phyloP scores from a whole-genome alignment of 345 rosid species.

The Camelina sativa region DNA sequence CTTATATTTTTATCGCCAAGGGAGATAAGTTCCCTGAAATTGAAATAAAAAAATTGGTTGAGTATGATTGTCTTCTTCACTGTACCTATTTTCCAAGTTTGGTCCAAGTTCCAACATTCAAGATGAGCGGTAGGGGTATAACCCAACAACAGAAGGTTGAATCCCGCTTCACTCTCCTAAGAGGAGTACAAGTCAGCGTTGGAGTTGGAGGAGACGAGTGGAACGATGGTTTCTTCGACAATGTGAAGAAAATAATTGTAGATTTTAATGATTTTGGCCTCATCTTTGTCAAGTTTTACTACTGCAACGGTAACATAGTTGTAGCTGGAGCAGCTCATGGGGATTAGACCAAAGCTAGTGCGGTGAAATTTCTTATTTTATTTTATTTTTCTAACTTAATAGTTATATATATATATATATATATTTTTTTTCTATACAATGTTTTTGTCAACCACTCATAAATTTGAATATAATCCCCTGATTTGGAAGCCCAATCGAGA shows the following conservation, averaged over 20 bases:
- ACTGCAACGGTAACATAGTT: background rate
- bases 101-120: background rate
- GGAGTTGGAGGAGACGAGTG: too few relatives aligned
- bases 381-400: background rate
- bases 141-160: background rate
- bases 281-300: background rate
- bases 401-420: too few relatives aligned
- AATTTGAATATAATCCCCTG: too few relatives aligned
- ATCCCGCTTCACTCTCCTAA: too few relatives aligned
- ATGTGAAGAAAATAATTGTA: background rate
- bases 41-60: background rate
- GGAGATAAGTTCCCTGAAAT: background rate
- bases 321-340: background rate
- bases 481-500: too few relatives aligned
- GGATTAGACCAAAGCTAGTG: background rate
- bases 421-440: too few relatives aligned
- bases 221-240: background rate
- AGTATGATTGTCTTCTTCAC: background rate
- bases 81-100: background rate
- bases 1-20: background rate
- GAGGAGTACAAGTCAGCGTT: too few relatives aligned
- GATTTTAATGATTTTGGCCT: background rate
- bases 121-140: background rate
- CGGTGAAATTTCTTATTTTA: background rate
- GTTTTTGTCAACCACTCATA: too few relatives aligned